Base-by-base conservation (phyloP, 2,329 filamentous ascomycete genomes). In the Coniosporium tulheliwenetii region DNA sequence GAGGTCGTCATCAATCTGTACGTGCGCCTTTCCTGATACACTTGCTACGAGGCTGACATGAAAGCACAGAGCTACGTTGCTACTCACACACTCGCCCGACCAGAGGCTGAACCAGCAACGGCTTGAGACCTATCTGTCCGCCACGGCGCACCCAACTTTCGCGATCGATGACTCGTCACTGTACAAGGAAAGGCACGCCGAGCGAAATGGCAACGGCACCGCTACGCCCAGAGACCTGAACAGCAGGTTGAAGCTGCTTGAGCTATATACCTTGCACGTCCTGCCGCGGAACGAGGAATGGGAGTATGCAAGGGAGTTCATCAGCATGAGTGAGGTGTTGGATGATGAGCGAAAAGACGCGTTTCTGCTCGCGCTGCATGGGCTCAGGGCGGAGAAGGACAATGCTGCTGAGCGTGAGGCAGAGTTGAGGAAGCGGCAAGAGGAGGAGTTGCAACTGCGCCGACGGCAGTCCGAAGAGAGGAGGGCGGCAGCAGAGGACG, bases 281-380 rank as follows among this genome's bases (percentile, higher is more conserved):
- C 75, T 98, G n/a, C 78, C 89, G 5, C 75, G 85, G 40, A 96
- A 95, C 51, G 79, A 85, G 42, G 86, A 96, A 62, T 98, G 91
- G 91, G 85, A 94, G 43, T 95, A 95, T 52, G 85, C 91, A 3
- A 75, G 77, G 44, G 84, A 93, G 50, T 96, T 96, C 58, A 93
- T 96, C 53, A 77, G 71, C 52, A 76, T 85, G 53, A 91, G 79
- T 57, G 79, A 89, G 37, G 77, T 94, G 19, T 71, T 98, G 1
- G 89, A 96, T 57, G 89, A 95, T 40, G 91, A 96, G 63, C 76
- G 85, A 36, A 78, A 85, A 46, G 85, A 96, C 51, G 79, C 84
- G 1, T 95, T 96, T 57, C 64, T 93, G 12, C 81, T 89, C 50
- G 89, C 87, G 4, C 68, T 96, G 12, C 77, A 93, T 55, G 80